phyloP scores from a whole-genome alignment of 768 basidiomycete species.

The Leccinum arenicola region DNA sequence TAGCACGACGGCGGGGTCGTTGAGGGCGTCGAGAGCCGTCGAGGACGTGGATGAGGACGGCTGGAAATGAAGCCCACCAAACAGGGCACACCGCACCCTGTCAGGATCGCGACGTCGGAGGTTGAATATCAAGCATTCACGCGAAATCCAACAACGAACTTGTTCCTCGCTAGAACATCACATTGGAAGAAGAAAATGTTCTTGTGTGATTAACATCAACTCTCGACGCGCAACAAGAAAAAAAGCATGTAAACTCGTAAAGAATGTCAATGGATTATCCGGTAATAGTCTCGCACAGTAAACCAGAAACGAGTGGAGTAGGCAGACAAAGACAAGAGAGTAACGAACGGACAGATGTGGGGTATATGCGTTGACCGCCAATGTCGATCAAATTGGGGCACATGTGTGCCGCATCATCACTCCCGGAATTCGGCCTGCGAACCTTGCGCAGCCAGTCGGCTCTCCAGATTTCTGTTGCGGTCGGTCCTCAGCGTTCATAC shows the following conservation, averaged over 20 bases:
- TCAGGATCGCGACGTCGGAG: slow-evolving; percentile 23
- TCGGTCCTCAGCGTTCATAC: background rate
- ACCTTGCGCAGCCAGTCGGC: slow-evolving; percentile 86
- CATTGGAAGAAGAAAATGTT: slow-evolving; percentile 10
- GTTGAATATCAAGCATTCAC: slow-evolving; percentile 22
- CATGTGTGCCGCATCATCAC: slow-evolving; percentile 33
- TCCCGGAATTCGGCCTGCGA: slow-evolving; percentile 78
- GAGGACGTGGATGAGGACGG: slow-evolving; percentile 6
- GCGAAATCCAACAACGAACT: background rate
- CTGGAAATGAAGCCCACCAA: slow-evolving; percentile 5
- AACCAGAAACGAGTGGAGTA: slow-evolving; percentile 32
- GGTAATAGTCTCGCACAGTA: slow-evolving; percentile 34
- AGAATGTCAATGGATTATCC: slow-evolving; percentile 39
- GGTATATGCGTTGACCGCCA: slow-evolving; percentile 34
- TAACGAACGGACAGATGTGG: slow-evolving; percentile 32
- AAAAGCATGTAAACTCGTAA: slow-evolving; percentile 29
- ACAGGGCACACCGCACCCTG: slow-evolving; percentile 9
- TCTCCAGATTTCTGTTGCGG: slow-evolving; percentile 73
- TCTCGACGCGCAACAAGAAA: slow-evolving; percentile 26
- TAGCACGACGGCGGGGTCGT: slow-evolving; percentile 6
- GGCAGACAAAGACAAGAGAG: slow-evolving; percentile 38
- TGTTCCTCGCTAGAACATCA: slow-evolving; percentile 2
- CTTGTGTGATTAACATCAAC: slow-evolving; percentile 26
- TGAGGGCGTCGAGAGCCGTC: slow-evolving; percentile 10
- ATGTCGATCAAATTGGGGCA: slow-evolving; percentile 22